Evolutionary conservation across 345 rosid genomes (phyloP).

Genomic region (Hevea brasiliensis): DNA sequence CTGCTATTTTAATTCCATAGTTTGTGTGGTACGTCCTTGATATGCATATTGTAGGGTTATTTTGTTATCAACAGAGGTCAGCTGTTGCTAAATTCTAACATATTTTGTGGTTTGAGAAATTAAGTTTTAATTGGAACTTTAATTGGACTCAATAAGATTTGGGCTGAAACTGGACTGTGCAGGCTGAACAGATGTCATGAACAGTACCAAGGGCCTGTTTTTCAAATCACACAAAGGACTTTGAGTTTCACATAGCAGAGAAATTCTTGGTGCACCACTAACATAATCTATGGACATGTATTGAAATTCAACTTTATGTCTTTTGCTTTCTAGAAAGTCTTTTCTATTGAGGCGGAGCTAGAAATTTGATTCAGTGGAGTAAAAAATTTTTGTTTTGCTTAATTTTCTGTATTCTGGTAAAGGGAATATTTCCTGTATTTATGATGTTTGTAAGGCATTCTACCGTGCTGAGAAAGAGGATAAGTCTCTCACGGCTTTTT

Average conservation of each 20-base stretch:
- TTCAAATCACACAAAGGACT: not conserved
- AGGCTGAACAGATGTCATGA: not conserved
- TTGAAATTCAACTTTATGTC: not conserved
- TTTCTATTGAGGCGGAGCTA: too few species aligned
- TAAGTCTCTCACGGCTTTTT: too few species aligned
- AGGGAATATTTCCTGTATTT: too few species aligned
- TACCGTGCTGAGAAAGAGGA: too few species aligned
- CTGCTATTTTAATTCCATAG: not conserved
- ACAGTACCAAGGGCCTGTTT: not conserved
- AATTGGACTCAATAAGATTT: not conserved
- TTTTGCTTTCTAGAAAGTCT: too few species aligned
- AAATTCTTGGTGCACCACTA: not conserved
- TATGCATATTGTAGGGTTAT: not conserved
- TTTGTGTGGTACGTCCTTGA: not conserved
- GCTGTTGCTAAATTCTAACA: not conserved
- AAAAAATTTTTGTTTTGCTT: too few species aligned
- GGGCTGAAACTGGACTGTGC: not conserved
- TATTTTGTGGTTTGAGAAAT: not conserved
- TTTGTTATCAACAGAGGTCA: not conserved
- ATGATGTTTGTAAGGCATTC: too few species aligned
- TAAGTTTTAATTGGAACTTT: not conserved
- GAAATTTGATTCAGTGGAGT: too few species aligned
- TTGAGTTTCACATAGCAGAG: not conserved
- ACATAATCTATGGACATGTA: too few species aligned
- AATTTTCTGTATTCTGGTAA: too few species aligned